A percentile compares a stretch with the other conserved stretches of the same genome.
Evolutionary conservation across 129 eudicot species (phyloP).

Genomic region (Artemisia tridentata): DNA sequence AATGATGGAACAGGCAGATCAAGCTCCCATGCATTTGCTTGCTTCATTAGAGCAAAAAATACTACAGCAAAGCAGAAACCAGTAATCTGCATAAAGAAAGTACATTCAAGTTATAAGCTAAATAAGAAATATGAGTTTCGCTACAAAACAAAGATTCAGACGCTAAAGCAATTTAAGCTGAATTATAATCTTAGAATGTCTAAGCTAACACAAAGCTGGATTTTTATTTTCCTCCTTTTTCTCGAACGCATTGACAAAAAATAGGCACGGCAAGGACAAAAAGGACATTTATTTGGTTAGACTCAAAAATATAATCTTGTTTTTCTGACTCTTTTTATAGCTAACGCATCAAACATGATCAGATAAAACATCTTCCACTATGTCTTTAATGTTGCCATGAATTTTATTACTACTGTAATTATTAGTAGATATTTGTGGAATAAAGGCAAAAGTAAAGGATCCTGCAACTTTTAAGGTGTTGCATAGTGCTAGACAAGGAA

Average conservation of each 20-base stretch:
- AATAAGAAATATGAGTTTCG: slow-evolving; percentile 14
- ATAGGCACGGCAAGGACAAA: no score
- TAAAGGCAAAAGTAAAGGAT: no score
- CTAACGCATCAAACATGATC: no score
- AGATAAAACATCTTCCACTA: background rate
- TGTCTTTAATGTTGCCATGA: background rate
- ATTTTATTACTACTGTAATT: no score
- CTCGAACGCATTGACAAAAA: background rate
- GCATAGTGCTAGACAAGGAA: no score
- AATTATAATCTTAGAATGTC: background rate
- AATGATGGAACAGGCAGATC: slow-evolving; percentile 76
- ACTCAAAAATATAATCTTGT: no score
- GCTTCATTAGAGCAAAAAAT: slow-evolving; percentile 88
- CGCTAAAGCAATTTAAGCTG: background rate
- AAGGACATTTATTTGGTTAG: no score
- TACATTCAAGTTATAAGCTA: slow-evolving; percentile 20
- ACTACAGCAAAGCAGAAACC: slow-evolving; percentile 77
- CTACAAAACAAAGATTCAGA: background rate
- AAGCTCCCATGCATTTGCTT: slow-evolving; percentile 95
- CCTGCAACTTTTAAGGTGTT: no score
- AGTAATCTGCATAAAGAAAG: slow-evolving; percentile 59
- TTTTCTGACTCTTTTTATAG: no score
- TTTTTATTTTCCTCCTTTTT: background rate
- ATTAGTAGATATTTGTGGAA: no score
- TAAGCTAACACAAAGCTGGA: background rate